Base-by-base conservation (phyloP, 805 yeast species). In the Yamadazyma phyllophila region DNA sequence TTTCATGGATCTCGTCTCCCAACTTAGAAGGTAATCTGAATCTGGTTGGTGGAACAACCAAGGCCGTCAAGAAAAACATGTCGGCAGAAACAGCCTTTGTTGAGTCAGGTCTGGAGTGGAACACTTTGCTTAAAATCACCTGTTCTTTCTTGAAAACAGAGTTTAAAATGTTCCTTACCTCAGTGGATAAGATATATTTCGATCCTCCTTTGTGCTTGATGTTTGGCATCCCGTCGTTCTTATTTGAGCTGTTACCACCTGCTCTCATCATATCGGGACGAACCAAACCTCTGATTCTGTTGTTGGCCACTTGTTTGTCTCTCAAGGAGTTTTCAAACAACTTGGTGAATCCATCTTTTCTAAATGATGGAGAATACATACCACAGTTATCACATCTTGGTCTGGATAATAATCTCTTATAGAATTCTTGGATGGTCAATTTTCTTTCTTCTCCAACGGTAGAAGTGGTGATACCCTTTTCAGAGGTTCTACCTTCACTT, bases 1-100 rank as follows among this genome's bases (percentile, higher is more conserved):
- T 91, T 69, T 94, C 97, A 65, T 94, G 98, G 49, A 92, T 80
- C 64, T 89, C 97, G 46, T 94, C 99, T 46, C 99, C 99, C 48
- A 94, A 74, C 66, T 91, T 91, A 12, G 96, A 85, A n/a, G 99
- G 99, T 55, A 91, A 77, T 65, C 99, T 81, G 75, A 94, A 94
- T 65, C 98, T 78, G 2, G 98, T 95, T 41, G 99, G 91, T 31
- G 99, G 99, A 33, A 95, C 98, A 34, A 90, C 84, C 47, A 94
- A 71, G 4, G 89, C 83, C 55, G 88, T 91, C 56, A 89, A 77
- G 73, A 94, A 95, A 65, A 95, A 94, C 76, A 88, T 78, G 60
- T 92, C 97, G 14, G 96, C 85, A 35, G 64, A 63, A 26, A 51
- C 35, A 8, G 16, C 29, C 8, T 75, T 72, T 20, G 62, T 59